Evolutionary conservation across 495 filamentous ascomycete genomes (phyloP), one percentile per base, ranked within the genome.

Genomic region (Podospora pseudocomata): DNA sequence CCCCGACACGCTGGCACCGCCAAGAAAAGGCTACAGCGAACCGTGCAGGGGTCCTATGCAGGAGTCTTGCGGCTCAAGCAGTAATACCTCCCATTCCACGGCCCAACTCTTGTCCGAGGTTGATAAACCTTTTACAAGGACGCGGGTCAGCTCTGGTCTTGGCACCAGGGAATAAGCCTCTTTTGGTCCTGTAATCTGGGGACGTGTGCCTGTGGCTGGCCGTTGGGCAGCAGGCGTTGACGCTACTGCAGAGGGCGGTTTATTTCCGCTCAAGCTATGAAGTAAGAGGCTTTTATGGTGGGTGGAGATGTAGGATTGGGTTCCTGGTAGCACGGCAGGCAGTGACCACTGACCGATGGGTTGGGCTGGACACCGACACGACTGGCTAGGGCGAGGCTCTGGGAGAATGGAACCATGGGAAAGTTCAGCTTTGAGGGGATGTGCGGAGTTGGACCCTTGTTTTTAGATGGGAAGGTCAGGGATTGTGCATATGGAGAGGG

Each of bases 1-100:
- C 55, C 55, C 55, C 55, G 18, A 26, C 55, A 18, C n/a, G 55
- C 55, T 58, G 55, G 55, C 55, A 58, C n/a, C 55, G 55, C 55
- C 55, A 58, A 58, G 55, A 58, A 3, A 5, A 58, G 13, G 55
- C 55, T 20, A 58, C n/a, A 58, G n/a, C 55, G 5, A 26, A 13
- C n/a, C 11, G 26, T n/a, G n/a, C n/a, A 19, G 23, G 55, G 55
- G 55, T 58, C 13, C 7, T 58, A 58, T 58, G 55, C 55, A 58
- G 55, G n/a, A 26, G 2, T 58, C 1, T 58, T 58, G 55, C 55
- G 55, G 55, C 55, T 58, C 55, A 58, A 58, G n/a, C 6, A 9
- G n/a, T 20, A 58, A 20, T 26, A 58, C 13, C 23, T 26, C 7
- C 19, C 5, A 20, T 20, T 19, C 2, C 4, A 13, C 55, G 55